A percentile compares a stretch with the other conserved stretches of the same genome.
Evolutionary conservation across 805 yeast species (phyloP).

Genomic region (Candida saitoana): DNA sequence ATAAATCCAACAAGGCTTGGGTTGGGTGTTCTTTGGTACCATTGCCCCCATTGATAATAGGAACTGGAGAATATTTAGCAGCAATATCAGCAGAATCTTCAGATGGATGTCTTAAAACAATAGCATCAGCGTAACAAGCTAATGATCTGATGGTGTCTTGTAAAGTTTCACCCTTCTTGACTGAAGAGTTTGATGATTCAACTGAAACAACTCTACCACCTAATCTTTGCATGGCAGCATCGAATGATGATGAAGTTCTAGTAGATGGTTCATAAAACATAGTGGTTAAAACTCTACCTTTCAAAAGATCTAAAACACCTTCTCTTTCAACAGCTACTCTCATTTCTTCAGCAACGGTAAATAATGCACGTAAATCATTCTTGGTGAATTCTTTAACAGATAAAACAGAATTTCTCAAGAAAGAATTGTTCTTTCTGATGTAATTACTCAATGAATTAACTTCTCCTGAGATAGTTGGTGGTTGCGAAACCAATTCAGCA

Average conservation of each 20-base stretch:
- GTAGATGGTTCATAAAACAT: conserved; percentile 98
- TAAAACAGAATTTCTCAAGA: conserved; percentile 80
- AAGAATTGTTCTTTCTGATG: conserved; percentile 82
- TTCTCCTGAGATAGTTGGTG: conserved; percentile 68
- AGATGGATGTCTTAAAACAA: conserved; percentile 94
- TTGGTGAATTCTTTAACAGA: conserved; percentile 87
- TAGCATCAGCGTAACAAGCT: conserved; percentile 94
- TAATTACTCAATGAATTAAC: conserved; percentile 75
- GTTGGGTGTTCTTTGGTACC: conserved; percentile 98
- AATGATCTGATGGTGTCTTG: conserved; percentile 95
- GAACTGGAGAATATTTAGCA: conserved; percentile 94
- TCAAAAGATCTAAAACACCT: conserved; percentile 86
- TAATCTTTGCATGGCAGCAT: conserved; percentile 98
- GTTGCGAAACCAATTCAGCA: conserved; percentile 68
- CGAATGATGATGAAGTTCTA: conserved; percentile 93
- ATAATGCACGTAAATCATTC: conserved; percentile 85
- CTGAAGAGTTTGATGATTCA: conserved; percentile 83
- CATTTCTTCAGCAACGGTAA: conserved; percentile 97
- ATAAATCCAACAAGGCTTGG: conserved; percentile 94
- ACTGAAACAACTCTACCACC: conserved; percentile 96
- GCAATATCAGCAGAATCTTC: conserved; percentile 91
- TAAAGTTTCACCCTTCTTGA: conserved; percentile 95
- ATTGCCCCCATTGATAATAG: conserved; percentile 96
- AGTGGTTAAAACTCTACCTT: conserved; percentile 88
- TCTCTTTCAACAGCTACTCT: conserved; percentile 93